Base-by-base conservation (phyloP, 352 stramenopile species). In the Plasmopara viticola region DNA sequence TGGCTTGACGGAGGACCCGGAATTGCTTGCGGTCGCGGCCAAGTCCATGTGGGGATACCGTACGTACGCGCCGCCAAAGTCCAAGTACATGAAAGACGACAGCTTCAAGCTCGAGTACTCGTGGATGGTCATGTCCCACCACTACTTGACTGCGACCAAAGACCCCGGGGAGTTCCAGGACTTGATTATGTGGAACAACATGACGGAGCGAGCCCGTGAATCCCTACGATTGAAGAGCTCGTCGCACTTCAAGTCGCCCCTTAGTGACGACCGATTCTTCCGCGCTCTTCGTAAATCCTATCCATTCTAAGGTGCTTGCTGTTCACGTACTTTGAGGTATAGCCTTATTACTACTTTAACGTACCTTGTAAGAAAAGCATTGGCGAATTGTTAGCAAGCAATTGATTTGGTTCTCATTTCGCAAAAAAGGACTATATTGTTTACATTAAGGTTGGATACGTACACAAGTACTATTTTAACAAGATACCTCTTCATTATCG, bases 101-200 rank as follows among this genome's bases (percentile, higher is more conserved):
- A 45, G 40, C 17, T 20, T 33, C 20, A 61, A 61, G 29, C 30
- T 61, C 29, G 29, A 48, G 41, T 56, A 48, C 29, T 43, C 28
- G 2, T 52, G 29, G 41, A 4, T 44, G 2, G 18, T 43, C 47
- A 20, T 41, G 25, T 48, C 18, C 13, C 37, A 49, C 5, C 56
- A 58, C 25, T 63, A 50, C 39, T 43, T 63, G 6, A 41, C 42
- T 17, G 48, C 18, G 7, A 65, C 56, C 1, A 44, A 40, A 4
- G 29, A 33, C 6, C 8, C 37, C 4, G 56, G 61, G 9, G 17
- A 62, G 14, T 52, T 52, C 17, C 48, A 61, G 40, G 20, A 51
- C 12, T 48, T 61, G 14, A 35, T 56, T n/a, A 56, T 56, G 54
- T 60, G 53, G 53, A 13, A 47, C 10, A 44, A 59, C n/a, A 48